Conservation (phyloP, 306 rosid species). For the Vigna reflexopilosa region DNA sequence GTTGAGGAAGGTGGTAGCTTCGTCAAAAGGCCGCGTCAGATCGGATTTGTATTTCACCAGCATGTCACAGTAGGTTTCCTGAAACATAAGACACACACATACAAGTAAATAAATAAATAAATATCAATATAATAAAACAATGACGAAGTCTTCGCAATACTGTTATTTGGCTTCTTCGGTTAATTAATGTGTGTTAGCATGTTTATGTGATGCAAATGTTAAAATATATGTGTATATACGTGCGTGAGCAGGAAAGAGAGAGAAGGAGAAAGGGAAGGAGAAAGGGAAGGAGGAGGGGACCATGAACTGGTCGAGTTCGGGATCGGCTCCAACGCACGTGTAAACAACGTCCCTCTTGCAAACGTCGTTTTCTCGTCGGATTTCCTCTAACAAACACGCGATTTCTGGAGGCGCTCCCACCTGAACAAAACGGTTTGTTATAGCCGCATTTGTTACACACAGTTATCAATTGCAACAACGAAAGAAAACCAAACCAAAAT, state of each 20-base stretch:
- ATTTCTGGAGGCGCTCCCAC: constrained; percentile 92
- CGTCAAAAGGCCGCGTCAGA: constrained; percentile 83
- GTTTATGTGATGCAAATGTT: not conserved
- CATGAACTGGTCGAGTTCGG: constrained; percentile 94
- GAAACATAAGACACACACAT: not conserved
- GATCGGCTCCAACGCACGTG: constrained; percentile 90
- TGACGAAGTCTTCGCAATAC: not conserved
- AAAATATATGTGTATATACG: not conserved
- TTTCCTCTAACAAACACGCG: constrained; percentile 68
- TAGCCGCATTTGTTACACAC: not conserved
- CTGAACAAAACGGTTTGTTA: constrained; percentile 44
- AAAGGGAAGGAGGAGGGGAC: constrained; percentile 57
- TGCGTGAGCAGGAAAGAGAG: constrained; percentile 22
- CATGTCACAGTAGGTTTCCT: constrained; percentile 85
- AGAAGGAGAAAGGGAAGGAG: not conserved
- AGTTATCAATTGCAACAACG: not conserved
- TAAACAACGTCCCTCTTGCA: constrained; percentile 57
- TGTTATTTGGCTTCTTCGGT: not conserved
- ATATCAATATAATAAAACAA: not conserved
- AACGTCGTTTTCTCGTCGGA: constrained; percentile 68
- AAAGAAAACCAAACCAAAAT: not conserved
- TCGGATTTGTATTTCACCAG: constrained; percentile 78
- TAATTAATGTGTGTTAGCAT: not conserved
- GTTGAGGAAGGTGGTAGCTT: constrained; percentile 83
- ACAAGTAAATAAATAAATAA: not conserved